Percentiles rank a stretch among this genome's conserved stretches.
These are phyloP conservation scores for Emergomyces orientalis DNA, from an alignment of 2,329 filamentous ascomycete genomes.

Conservation along the genomic window DNA sequence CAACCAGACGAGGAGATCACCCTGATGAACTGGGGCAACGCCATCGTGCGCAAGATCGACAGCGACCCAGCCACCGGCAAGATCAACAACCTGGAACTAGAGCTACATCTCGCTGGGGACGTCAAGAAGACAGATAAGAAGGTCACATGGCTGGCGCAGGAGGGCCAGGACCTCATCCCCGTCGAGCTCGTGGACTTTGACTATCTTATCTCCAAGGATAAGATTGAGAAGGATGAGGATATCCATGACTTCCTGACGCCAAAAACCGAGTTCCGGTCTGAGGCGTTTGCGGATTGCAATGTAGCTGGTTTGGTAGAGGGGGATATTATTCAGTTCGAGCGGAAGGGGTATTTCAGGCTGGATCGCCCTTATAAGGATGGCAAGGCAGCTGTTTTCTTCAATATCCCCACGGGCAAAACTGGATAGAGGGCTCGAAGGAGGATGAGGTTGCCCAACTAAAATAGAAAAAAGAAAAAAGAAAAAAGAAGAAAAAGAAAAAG, in stretches of 20 bases:
- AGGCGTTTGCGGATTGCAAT: constrained; percentile 72
- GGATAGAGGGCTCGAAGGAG: constrained; percentile 1
- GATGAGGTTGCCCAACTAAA: background rate
- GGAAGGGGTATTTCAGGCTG: constrained; percentile 83
- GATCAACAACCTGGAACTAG: constrained; percentile 63
- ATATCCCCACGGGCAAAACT: constrained; percentile 57
- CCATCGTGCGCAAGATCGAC: constrained; percentile 42
- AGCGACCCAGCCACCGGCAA: constrained; percentile 41
- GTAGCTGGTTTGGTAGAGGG: constrained; percentile 69
- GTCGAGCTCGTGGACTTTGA: constrained; percentile 91
- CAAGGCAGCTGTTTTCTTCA: constrained; percentile 55
- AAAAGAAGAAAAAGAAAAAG: no score
- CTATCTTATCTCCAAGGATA: constrained; percentile 90
- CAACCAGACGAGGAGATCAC: constrained; percentile 27
- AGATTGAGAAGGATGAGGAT: constrained; percentile 77
- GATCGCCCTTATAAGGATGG: constrained; percentile 56
- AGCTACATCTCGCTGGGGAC: constrained; percentile 86
- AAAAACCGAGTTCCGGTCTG: constrained; percentile 62
- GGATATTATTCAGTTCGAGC: constrained; percentile 91
- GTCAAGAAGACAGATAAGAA: constrained; percentile 96
- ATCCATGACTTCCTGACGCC: constrained; percentile 75
- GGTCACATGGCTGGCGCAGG: constrained; percentile 74
- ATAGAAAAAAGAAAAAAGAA: background rate
- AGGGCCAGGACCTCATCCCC: constrained; percentile 65
- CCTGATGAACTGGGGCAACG: constrained; percentile 61